Evolutionary conservation across 495 filamentous ascomycete genomes (phyloP).

Genomic region (Peziza echinospora): DNA sequence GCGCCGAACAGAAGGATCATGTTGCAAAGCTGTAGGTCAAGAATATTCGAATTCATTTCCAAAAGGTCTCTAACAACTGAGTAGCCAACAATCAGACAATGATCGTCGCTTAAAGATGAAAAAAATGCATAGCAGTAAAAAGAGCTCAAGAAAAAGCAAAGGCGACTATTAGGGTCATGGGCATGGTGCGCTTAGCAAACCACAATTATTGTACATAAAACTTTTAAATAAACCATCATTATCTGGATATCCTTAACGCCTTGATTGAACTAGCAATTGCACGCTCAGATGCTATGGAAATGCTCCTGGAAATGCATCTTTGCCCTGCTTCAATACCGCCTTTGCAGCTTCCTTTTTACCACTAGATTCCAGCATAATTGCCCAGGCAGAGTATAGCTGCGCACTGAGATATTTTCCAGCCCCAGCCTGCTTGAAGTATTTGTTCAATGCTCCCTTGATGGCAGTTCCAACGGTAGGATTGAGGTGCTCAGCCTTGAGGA

Average conservation of each 20-base stretch:
- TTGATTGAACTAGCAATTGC: no score
- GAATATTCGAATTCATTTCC: neutral
- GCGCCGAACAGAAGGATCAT: slow-evolving; percentile 2
- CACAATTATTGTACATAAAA: neutral
- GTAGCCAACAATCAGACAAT: slow-evolving; percentile 49
- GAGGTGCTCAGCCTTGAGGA: slow-evolving; percentile 34
- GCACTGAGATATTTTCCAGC: slow-evolving; percentile 1
- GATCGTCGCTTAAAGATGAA: slow-evolving; percentile 49
- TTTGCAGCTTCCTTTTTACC: slow-evolving; percentile 1
- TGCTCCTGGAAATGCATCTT: neutral
- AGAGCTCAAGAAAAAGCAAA: slow-evolving; percentile 39
- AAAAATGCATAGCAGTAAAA: slow-evolving; percentile 63
- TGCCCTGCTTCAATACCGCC: neutral
- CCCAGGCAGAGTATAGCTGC: slow-evolving; percentile 8
- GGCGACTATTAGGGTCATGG: neutral
- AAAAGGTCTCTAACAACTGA: slow-evolving; percentile 4
- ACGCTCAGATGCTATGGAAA: no score
- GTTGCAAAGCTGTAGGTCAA: slow-evolving; percentile 3
- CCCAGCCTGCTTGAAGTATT: slow-evolving; percentile 11
- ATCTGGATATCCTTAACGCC: no score
- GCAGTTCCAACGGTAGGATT: slow-evolving; percentile 47
- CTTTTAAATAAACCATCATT: neutral
- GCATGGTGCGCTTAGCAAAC: neutral
- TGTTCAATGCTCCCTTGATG: slow-evolving; percentile 5
- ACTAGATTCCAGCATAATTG: slow-evolving; percentile 1